A percentile compares a stretch with the other conserved stretches of the same genome.
phyloP scores from a whole-genome alignment of 2,329 filamentous ascomycete genomes.

The Sarocladium oryzae region DNA sequence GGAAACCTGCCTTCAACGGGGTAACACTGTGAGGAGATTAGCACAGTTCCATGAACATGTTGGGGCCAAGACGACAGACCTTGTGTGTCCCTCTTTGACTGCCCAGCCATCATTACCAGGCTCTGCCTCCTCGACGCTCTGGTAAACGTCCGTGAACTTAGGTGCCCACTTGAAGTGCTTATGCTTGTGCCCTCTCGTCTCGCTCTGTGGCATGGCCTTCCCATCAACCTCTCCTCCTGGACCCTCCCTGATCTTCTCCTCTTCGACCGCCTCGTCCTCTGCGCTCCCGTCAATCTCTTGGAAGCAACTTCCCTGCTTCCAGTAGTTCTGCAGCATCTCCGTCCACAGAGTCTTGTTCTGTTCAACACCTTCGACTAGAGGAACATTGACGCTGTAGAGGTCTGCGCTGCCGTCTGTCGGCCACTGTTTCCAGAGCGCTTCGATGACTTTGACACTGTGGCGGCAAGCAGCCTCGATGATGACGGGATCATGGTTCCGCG shows the following conservation, averaged over 20 bases:
- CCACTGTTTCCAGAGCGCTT: slow-evolving; percentile 74
- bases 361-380: slow-evolving; percentile 70
- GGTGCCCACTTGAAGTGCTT: slow-evolving; percentile 96
- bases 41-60: not conserved
- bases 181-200: slow-evolving; percentile 51
- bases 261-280: slow-evolving; percentile 61
- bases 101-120: slow-evolving; percentile 92
- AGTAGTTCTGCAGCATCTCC: slow-evolving; percentile 83
- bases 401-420: slow-evolving; percentile 59
- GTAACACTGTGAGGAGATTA: slow-evolving; percentile 58
- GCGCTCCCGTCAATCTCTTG: slow-evolving; percentile 65
- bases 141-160: slow-evolving; percentile 77
- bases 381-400: slow-evolving; percentile 89
- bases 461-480: slow-evolving; percentile 73
- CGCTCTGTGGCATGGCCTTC: slow-evolving; percentile 20
- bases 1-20: slow-evolving; percentile 82
- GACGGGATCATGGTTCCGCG: slow-evolving; percentile 71
- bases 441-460: slow-evolving; percentile 69
- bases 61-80: slow-evolving; percentile 43
- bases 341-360: slow-evolving; percentile 72
- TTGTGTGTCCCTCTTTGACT: slow-evolving; percentile 80
- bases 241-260: slow-evolving; percentile 65
- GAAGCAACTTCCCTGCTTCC: slow-evolving; percentile 80
- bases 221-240: slow-evolving; percentile 43
- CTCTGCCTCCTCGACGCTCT: slow-evolving; percentile 71